These are phyloP conservation scores for Boletus rex-veris DNA, from an alignment of 768 basidiomycete species.

Conservation along the genomic window DNA sequence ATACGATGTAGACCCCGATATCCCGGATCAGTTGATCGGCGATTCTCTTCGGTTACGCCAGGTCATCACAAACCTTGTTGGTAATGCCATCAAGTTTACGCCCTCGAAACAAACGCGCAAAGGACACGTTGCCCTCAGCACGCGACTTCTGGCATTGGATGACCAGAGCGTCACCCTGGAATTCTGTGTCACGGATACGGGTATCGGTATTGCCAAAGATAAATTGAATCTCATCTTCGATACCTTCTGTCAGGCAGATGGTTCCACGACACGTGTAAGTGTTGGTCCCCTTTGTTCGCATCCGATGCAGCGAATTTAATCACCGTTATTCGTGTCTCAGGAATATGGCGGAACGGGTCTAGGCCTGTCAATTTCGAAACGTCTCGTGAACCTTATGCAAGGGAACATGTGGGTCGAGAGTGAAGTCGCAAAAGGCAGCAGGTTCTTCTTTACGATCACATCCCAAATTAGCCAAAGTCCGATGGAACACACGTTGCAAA, in stretches of 20 bases:
- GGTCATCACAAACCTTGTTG: conserved; percentile 92
- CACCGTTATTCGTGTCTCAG: conserved; percentile 35
- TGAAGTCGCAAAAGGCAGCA: conserved; percentile 87
- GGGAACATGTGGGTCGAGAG: conserved; percentile 99
- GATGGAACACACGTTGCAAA: conserved; percentile 66
- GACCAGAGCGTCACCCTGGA: conserved; percentile 86
- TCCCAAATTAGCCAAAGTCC: conserved; percentile 76
- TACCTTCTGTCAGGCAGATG: conserved; percentile 98
- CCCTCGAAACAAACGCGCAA: conserved; percentile 72
- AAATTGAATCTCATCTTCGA: conserved; percentile 98
- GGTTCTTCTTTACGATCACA: conserved; percentile 95
- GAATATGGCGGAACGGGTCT: conserved; percentile 98
- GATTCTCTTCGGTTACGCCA: conserved; percentile 93
- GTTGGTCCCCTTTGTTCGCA: conserved; percentile 1
- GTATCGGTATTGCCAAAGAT: conserved; percentile 98
- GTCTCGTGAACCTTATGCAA: conserved; percentile 94
- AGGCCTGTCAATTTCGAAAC: conserved; percentile 95
- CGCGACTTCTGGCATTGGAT: conserved; percentile 72
- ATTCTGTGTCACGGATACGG: conserved; percentile 97
- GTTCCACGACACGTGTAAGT: conserved; percentile 89
- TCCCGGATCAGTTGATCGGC: conserved; percentile 95
- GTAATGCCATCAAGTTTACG: conserved; percentile 97
- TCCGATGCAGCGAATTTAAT: conserved; percentile 10
- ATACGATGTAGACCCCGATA: conserved; percentile 92
- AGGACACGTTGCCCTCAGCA: conserved; percentile 89